phyloP scores from a whole-genome alignment of 2,329 filamentous ascomycete genomes.

The Fusarium pseudonygamai region DNA sequence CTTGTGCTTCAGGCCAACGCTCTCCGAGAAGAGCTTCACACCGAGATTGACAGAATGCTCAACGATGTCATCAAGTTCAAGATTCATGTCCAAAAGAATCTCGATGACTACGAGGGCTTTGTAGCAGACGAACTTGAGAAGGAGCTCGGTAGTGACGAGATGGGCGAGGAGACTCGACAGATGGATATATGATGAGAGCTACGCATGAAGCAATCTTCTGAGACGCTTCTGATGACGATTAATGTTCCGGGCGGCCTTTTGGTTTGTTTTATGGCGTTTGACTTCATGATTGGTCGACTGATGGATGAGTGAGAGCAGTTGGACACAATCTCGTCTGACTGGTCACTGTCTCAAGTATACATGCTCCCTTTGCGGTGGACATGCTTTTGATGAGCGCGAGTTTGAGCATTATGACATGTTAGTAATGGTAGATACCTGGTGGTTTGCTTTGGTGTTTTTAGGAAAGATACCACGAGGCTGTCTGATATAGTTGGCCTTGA shows the following conservation, averaged over 20 bases:
- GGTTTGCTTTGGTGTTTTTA: conserved; percentile 26
- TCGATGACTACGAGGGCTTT: conserved; percentile 95
- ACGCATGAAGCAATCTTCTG: conserved; percentile 27
- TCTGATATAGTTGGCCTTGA: conserved; percentile 4
- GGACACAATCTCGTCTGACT: conserved; percentile 22
- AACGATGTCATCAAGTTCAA: conserved; percentile 99
- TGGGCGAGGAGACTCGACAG: conserved; percentile 61
- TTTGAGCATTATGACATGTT: conserved; percentile 12
- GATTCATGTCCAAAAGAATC: conserved; percentile 89
- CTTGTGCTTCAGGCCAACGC: conserved; percentile 84
- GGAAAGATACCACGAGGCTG: conserved; percentile 31
- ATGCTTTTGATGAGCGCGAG: conserved; percentile 13
- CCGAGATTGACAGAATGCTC: conserved; percentile 93
- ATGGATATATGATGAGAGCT: conserved; percentile 50
- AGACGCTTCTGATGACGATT: conserved; percentile 39
- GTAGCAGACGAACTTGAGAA: conserved; percentile 93
- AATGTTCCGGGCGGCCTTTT: conserved; percentile 29
- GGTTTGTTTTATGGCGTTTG: conserved; percentile 35
- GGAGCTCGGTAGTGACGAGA: conserved; percentile 75
- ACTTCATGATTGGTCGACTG: conserved; percentile 6
- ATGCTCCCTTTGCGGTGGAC: conserved; percentile 20
- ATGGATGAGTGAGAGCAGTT: conserved; percentile 3
- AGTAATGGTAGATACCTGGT: conserved; percentile 34
- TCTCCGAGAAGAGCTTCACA: conserved; percentile 96
- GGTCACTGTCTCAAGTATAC: conserved; percentile 15